Conservation (phyloP, 768 basidiomycete species). For the Xerocomus spinulosus region DNA sequence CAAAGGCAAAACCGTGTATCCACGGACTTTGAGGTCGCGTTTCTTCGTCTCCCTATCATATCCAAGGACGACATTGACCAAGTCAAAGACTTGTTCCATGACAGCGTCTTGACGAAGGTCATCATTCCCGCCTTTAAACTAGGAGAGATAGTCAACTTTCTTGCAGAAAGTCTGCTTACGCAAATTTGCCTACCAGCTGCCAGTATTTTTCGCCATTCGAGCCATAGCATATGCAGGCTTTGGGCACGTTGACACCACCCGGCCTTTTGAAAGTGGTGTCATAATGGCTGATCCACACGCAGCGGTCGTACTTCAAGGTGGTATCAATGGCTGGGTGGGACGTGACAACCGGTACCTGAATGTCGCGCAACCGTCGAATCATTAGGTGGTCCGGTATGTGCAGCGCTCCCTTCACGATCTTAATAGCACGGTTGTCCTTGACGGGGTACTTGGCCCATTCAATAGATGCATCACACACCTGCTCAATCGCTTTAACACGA, state of each 20-base stretch:
- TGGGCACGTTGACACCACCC: conserved; percentile 81
- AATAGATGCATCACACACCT: conserved; percentile 59
- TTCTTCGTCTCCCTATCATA: conserved; percentile 72
- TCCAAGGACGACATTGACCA: conserved; percentile 75
- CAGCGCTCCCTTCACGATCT: conserved; percentile 25
- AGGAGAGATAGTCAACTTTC: conserved; percentile 3
- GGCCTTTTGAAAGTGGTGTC: conserved; percentile 53
- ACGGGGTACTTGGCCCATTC: conserved; percentile 68
- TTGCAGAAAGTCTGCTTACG: neutral
- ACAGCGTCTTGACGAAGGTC: conserved; percentile 97
- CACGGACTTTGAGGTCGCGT: conserved; percentile 69
- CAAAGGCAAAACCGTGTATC: conserved; percentile 88
- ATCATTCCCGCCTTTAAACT: conserved; percentile 93
- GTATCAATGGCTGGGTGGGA: conserved; percentile 63
- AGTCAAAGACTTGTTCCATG: conserved; percentile 95
- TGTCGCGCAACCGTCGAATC: conserved; percentile 46
- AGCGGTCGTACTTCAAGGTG: conserved; percentile 60
- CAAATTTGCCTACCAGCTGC: conserved; percentile 61
- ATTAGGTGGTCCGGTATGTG: conserved; percentile 42
- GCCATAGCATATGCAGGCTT: conserved; percentile 70
- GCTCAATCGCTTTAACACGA: conserved; percentile 51
- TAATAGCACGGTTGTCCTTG: conserved; percentile 30
- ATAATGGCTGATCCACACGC: conserved; percentile 68
- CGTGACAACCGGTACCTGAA: conserved; percentile 85
- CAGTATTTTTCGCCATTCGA: conserved; percentile 60